A percentile compares a stretch with the other conserved stretches of the same genome.
Evolutionary conservation across 1,139 yeast species (phyloP).

Genomic region (Kodamaea arcana): DNA sequence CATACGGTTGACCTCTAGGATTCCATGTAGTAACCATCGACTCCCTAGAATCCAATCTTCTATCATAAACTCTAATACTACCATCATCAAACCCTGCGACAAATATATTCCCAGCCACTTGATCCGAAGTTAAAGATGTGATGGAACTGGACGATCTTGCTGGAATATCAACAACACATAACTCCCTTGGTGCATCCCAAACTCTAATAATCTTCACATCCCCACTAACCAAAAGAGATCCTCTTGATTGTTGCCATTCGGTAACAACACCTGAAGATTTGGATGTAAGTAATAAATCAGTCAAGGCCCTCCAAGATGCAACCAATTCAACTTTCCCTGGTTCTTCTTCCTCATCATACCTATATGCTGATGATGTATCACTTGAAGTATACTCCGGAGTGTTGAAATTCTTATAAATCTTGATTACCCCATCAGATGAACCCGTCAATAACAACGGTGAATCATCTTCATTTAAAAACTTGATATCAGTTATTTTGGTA

Average conservation of each 20-base stretch:
- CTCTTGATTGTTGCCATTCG: slow-evolving; percentile 97
- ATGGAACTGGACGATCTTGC: slow-evolving; percentile 89
- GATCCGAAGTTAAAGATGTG: slow-evolving; percentile 88
- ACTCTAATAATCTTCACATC: slow-evolving; percentile 87
- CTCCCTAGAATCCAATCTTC: slow-evolving; percentile 79
- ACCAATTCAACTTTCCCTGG: slow-evolving; percentile 52
- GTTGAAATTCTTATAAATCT: slow-evolving; percentile 77
- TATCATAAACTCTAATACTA: slow-evolving; percentile 81
- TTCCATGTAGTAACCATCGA: slow-evolving; percentile 84
- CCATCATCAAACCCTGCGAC: slow-evolving; percentile 96
- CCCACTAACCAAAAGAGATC: slow-evolving; percentile 87
- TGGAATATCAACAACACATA: slow-evolving; percentile 82
- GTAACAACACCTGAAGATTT: slow-evolving; percentile 80
- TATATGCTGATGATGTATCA: slow-evolving; percentile 13
- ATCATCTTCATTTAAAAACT: slow-evolving; percentile 89
- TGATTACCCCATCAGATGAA: slow-evolving; percentile 88
- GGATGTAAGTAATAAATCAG: slow-evolving; percentile 77
- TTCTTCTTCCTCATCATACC: slow-evolving; percentile 23
- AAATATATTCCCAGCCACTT: slow-evolving; percentile 88
- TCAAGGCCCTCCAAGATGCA: slow-evolving; percentile 90
- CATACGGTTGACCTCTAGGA: slow-evolving; percentile 3
- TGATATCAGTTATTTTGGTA: slow-evolving; percentile 81
- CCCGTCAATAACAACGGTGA: slow-evolving; percentile 80
- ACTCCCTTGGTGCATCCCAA: slow-evolving; percentile 97
- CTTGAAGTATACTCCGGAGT: slow-evolving; percentile 27